A percentile compares a stretch with the other conserved stretches of the same genome.
Evolutionary conservation across 2,329 filamentous ascomycete genomes (phyloP).

Genomic region (Fusarium sp.): DNA sequence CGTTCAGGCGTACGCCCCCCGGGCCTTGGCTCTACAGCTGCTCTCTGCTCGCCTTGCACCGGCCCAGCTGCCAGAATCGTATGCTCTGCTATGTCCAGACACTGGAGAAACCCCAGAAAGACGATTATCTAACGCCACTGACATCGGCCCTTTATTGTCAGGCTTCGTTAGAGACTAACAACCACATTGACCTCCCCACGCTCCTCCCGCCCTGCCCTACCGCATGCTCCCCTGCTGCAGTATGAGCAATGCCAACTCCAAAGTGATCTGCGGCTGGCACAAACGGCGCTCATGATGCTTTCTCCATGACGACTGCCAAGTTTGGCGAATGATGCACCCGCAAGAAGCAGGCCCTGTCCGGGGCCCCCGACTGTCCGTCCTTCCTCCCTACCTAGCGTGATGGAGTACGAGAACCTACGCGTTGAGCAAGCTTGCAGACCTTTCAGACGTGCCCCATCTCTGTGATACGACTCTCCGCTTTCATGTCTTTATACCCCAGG

Average conservation of each 20-base stretch:
- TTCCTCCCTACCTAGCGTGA: slow-evolving; percentile 10
- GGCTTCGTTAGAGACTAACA: slow-evolving; percentile 33
- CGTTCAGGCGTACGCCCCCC: slow-evolving; percentile 4
- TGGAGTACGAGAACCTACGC: slow-evolving; percentile 1
- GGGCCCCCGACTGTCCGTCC: slow-evolving; percentile 22
- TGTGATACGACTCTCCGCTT: slow-evolving; percentile 34
- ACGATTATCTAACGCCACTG: slow-evolving; percentile 43
- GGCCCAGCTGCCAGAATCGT: slow-evolving; percentile 10
- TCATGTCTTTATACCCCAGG: slow-evolving; percentile 22
- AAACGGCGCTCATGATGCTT: slow-evolving; percentile 18
- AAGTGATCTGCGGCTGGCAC: slow-evolving; percentile 31
- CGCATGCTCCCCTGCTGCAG: slow-evolving; percentile 6
- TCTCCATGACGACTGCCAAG: slow-evolving; percentile 53
- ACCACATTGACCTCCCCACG: slow-evolving; percentile 29
- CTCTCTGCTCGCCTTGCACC: slow-evolving; percentile 21
- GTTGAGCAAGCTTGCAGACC: slow-evolving; percentile 10
- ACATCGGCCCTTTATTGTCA: slow-evolving; percentile 49
- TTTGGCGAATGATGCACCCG: slow-evolving; percentile 32
- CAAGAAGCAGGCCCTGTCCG: slow-evolving; percentile 19
- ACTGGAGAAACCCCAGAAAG: slow-evolving; percentile 35
- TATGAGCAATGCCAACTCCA: slow-evolving; percentile 3
- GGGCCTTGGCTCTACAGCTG: neutral
- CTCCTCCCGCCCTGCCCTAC: slow-evolving; percentile 8
- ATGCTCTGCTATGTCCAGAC: neutral
- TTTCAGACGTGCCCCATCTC: slow-evolving; percentile 13